Percentiles rank a stretch among this genome's conserved stretches.
phyloP scores from a whole-genome alignment of 257 asterid genomes.

The Solanum rostratum region DNA sequence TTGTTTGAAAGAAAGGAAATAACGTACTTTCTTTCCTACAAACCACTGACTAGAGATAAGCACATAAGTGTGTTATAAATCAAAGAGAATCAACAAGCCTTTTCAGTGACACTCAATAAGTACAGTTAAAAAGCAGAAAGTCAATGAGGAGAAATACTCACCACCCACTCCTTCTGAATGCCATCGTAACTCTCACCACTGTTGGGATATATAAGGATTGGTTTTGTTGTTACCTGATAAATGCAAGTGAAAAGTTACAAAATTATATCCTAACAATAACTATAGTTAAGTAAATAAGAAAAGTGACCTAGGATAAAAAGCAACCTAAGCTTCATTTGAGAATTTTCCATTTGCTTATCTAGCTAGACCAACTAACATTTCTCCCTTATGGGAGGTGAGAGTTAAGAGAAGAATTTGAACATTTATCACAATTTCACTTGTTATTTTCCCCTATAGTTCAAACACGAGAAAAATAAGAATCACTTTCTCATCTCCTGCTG shows the following conservation, averaged over 20 bases:
- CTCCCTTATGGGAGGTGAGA: not conserved
- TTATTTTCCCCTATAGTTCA: not conserved
- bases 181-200: slow-evolving; percentile 85
- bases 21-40: not conserved
- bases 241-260: slow-evolving; percentile 8
- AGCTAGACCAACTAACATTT: not conserved
- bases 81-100: not conserved
- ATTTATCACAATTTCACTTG: not conserved
- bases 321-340: not conserved
- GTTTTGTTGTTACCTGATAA: slow-evolving; percentile 55
- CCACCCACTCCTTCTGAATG: slow-evolving; percentile 74
- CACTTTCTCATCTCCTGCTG: not conserved
- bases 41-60: not conserved
- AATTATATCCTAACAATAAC: not conserved
- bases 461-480: not conserved
- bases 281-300: not conserved
- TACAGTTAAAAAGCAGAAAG: not conserved
- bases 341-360: not conserved
- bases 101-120: not conserved
- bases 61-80: not conserved
- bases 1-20: not conserved
- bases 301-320: not conserved
- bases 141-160: slow-evolving; percentile 16
- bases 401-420: not conserved
- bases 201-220: slow-evolving; percentile 75